Percentiles rank a stretch among this genome's conserved stretches.
Conservation (phyloP, 2,329 filamentous ascomycete species). For the Exutisphaerella laricina region DNA sequence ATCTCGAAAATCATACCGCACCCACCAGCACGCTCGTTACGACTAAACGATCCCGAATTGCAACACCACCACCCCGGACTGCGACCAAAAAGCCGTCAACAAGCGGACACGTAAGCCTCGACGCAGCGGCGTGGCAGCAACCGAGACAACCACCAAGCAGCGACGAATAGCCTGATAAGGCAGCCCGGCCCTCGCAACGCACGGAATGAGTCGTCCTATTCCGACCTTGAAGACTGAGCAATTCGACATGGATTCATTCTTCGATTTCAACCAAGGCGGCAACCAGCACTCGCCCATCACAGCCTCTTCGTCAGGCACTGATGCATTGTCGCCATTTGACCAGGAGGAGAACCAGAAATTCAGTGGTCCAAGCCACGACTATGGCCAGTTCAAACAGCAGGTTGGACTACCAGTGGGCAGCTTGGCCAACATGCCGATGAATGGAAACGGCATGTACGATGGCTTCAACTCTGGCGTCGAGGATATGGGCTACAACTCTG, state of each 20-base stretch:
- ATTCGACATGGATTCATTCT: slow-evolving; percentile 37
- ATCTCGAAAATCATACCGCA: too few relatives aligned
- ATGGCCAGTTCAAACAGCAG: slow-evolving; percentile 92
- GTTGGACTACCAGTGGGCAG: slow-evolving; percentile 86
- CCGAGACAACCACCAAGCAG: slow-evolving; percentile 5
- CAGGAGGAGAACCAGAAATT: slow-evolving; percentile 36
- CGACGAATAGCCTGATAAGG: slow-evolving; percentile 4
- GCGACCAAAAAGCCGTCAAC: background rate
- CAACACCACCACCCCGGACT: background rate
- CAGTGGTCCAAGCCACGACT: slow-evolving; percentile 75
- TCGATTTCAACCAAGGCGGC: slow-evolving; percentile 36
- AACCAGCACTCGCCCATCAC: slow-evolving; percentile 26
- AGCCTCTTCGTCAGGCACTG: slow-evolving; percentile 26
- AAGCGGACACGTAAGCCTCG: slow-evolving; percentile 10
- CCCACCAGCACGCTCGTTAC: slow-evolving; percentile 1
- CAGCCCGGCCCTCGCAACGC: slow-evolving; percentile 2
- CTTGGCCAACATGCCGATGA: slow-evolving; percentile 71
- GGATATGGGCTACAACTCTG: slow-evolving; percentile 57
- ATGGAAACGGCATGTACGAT: slow-evolving; percentile 43
- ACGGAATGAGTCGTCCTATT: slow-evolving; percentile 23
- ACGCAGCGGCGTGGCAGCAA: slow-evolving; percentile 2
- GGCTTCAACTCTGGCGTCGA: slow-evolving; percentile 54
- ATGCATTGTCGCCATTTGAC: slow-evolving; percentile 31
- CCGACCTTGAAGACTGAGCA: slow-evolving; percentile 32
- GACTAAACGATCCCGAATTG: background rate